Conservation (phyloP, 192 early-diverging fungal genomes). For the Martensiomyces pterosporus region DNA sequence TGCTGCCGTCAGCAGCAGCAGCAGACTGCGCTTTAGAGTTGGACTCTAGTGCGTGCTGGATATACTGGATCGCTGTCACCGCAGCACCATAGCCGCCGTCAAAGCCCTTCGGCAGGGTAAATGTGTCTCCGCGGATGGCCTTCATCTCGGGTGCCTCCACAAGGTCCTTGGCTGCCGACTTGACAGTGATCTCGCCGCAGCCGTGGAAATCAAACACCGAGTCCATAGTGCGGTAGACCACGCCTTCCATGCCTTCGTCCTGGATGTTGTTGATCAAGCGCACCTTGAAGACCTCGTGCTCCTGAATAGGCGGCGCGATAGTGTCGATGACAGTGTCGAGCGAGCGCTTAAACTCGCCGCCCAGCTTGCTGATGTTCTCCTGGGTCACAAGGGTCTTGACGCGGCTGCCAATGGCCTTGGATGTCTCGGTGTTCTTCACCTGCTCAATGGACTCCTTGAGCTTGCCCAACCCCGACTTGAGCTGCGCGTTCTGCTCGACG, state of each 20-base stretch:
- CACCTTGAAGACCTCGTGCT: constrained; percentile 47
- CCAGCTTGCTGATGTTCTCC: constrained; percentile 35
- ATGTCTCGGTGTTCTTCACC: constrained; percentile 38
- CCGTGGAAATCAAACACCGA: constrained; percentile 46
- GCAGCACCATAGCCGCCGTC: constrained; percentile 50
- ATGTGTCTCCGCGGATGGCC: constrained; percentile 44
- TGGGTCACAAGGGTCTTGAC: constrained; percentile 36
- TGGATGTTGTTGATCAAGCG: constrained; percentile 32
- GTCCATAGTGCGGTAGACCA: constrained; percentile 48
- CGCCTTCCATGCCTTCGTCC: constrained; percentile 31
- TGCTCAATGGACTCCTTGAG: constrained; percentile 42
- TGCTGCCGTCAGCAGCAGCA: background rate
- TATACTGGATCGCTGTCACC: constrained; percentile 38
- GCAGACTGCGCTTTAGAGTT: constrained; percentile 7
- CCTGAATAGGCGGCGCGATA: constrained; percentile 49
- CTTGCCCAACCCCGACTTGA: constrained; percentile 37
- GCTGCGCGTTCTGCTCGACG: constrained; percentile 44
- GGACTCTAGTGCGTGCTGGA: constrained; percentile 26
- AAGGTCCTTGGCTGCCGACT: constrained; percentile 28
- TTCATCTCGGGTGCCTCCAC: constrained; percentile 43
- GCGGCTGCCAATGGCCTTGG: constrained; percentile 28
- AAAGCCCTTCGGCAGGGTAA: constrained; percentile 50
- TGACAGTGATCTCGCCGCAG: constrained; percentile 36
- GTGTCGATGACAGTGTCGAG: constrained; percentile 50
- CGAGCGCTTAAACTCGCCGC: constrained; percentile 38